Percentiles rank a stretch among this genome's conserved stretches.
Conservation (phyloP, 352 stramenopile genomes). For the Nothophytophthora sp. region DNA sequence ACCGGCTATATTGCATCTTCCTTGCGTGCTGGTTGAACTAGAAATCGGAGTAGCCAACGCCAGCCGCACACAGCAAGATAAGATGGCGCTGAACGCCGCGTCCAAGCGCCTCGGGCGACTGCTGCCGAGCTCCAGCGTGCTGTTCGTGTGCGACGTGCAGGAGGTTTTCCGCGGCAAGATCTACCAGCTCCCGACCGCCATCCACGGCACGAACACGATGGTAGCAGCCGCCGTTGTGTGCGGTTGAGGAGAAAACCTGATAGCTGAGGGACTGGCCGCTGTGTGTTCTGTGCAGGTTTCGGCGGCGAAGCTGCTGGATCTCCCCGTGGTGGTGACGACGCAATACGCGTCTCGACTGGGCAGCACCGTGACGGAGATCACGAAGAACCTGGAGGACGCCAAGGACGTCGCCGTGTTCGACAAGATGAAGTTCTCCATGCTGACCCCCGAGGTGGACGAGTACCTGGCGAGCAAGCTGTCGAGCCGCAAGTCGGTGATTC, state of each 20-base stretch:
- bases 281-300: slow-evolving; percentile 26
- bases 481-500: slow-evolving; percentile 82
- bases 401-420: slow-evolving; percentile 85
- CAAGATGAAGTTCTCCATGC: slow-evolving; percentile 99
- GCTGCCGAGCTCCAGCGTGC: slow-evolving; percentile 66
- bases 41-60: no score
- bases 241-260: neutral
- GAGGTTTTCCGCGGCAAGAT: slow-evolving; percentile 95
- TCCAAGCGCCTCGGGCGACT: slow-evolving; percentile 51
- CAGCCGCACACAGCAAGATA: neutral
- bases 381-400: slow-evolving; percentile 44
- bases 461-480: slow-evolving; percentile 60
- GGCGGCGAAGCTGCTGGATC: slow-evolving; percentile 82
- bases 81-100: slow-evolving; percentile 29
- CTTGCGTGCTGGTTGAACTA: no score
- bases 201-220: slow-evolving; percentile 78
- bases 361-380: slow-evolving; percentile 81
- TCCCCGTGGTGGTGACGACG: slow-evolving; percentile 95
- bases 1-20: no score
- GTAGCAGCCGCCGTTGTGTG: slow-evolving; percentile 14
- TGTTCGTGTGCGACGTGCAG: slow-evolving; percentile 98
- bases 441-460: slow-evolving; percentile 91
- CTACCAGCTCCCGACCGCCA: slow-evolving; percentile 92
- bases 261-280: neutral
- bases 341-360: slow-evolving; percentile 97